Base-by-base conservation (phyloP, 2,329 filamentous ascomycete species). In the Calonectria hongkongensis region DNA sequence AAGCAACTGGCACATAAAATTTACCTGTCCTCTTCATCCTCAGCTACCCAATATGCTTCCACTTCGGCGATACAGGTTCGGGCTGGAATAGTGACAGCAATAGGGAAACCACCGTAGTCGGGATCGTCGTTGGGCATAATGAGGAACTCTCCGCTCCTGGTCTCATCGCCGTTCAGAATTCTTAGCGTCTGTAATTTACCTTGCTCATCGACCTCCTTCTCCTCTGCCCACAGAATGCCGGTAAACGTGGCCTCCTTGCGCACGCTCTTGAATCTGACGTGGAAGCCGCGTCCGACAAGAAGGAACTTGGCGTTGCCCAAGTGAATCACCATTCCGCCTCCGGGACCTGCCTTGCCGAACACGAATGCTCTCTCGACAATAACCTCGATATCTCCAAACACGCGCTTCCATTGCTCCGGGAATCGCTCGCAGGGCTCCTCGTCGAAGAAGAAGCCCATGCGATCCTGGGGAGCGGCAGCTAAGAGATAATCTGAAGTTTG, bases 51-150 rank as follows among this genome's bases (percentile, higher is more conserved):
- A 74, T 87, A 87, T 0, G 82, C 81, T 50, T 86, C 81, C 5
- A 85, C 79, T 63, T 86, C 83, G 0, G 86, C 86, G 72, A 89
- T 86, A 54, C 83, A 85, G 3, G 89, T 90, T 67, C 85, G 80
- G 0, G 88, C 87, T 1, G 88, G 89, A 39, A 90, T 87, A 0
- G 88, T 90, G 1, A 91, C 85, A 30, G 85, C 85, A 39, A 90
- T 90, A 0, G 88, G 88, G 70, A 90, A 90, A 0, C 87, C 87
- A 1, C 89, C 89, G 77, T 90, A 90, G 72, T 90, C 88, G 0
- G 88, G 88, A 41, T 89, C 84, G 41, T 89, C 87, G 70, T 86
- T 89, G 0, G 88, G 89, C 89, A 91, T 91, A 74, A 90, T 88
- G 21, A 85, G 77, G 60, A 85, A 87, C 58, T 82, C 81, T 1